Evolutionary conservation across 2,329 filamentous ascomycete genomes (phyloP), one percentile per base, ranked within the genome.

Genomic region (Penicillium sclerotiorum): DNA sequence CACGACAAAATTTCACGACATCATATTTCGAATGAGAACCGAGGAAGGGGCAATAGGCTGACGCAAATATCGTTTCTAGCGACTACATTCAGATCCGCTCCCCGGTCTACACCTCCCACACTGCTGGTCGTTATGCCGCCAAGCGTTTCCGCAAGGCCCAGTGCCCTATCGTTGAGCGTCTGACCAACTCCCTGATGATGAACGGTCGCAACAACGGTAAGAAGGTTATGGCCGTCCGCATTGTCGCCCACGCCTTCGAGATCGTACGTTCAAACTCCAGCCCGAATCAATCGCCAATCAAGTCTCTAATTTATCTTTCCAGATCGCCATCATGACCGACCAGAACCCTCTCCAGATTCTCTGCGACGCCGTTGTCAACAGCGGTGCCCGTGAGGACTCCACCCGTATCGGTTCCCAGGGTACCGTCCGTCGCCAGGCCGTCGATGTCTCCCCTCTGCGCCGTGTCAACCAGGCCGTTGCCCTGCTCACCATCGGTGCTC

Each of bases 181-280:
- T 99, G 71, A 99, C 94, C 85, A 99, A 99, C 89, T 97, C 94
- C 55, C 88, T 99, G 77, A 99, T 99, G 95, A 97, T 97, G 93
- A 96, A 99, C 88, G 94, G 94, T 80, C 94, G 94, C 82, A 99
- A 99, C 90, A 99, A 96, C 89, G 94, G 94, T 81, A 99, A 99
- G 89, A 99, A 99, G 90, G 87, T 97, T 76, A 96, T 95, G 92
- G 95, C 94, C 75, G 93, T 97, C 78, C 91, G 94, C 81, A 99
- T 99, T 69, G 92, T 99, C 72, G 92, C 92, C 68, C 94, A 99
- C 85, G 80, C 93, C 71, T 99, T 99, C 81, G 95, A 99, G 85
- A 99, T 99, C 77, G 93, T 96, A 88, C 78, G 90, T 88, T 43
- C 33, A n/a, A 39, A 28, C 27, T 22, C 25, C 39, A 30, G 9